These are phyloP conservation scores for Talaromyces sp. DNA, from an alignment of 2,329 filamentous ascomycete genomes.

Conservation along the genomic window DNA sequence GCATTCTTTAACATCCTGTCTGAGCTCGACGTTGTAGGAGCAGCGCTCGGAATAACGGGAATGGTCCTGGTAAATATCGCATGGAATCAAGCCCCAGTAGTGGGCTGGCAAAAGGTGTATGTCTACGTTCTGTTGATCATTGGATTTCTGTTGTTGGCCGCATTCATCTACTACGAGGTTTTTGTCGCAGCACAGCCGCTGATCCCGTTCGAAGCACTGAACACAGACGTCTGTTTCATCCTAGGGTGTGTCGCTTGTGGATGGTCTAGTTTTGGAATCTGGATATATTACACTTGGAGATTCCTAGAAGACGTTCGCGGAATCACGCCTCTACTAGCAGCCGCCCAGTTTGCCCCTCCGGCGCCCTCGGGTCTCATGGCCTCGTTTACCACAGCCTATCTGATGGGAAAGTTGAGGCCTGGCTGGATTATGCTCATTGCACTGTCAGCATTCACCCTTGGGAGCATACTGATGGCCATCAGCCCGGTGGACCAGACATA, in stretches of 20 bases:
- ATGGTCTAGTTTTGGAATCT: conserved; percentile 46
- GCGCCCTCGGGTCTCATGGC: conserved; percentile 28
- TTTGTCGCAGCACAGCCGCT: conserved; percentile 54
- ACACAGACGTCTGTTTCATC: conserved; percentile 17
- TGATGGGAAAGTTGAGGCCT: conserved; percentile 28
- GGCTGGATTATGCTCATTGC: conserved; percentile 35
- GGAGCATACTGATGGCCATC: conserved; percentile 38
- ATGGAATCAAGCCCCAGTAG: conserved; percentile 60
- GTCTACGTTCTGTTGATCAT: conserved; percentile 55
- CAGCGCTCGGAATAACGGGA: conserved; percentile 23
- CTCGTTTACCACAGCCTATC: conserved; percentile 30
- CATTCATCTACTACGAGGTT: conserved; percentile 52
- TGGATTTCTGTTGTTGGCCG: conserved; percentile 49
- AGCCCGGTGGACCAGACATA: conserved; percentile 38
- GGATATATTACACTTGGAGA: conserved; percentile 50
- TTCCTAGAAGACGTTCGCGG: conserved; percentile 43
- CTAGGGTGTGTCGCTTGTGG: conserved; percentile 13
- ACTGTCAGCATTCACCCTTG: conserved; percentile 29
- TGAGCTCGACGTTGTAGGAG: conserved; percentile 31
- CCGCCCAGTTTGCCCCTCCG: conserved; percentile 25
- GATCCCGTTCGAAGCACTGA: conserved; percentile 47
- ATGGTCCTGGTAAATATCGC: conserved; percentile 62
- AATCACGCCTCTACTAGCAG: conserved; percentile 25
- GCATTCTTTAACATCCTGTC: neutral
- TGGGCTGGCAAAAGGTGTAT: conserved; percentile 54